These are phyloP conservation scores for Trichomonas tenax DNA, from an alignment of 208 protist genomes.

Conservation along the genomic window DNA sequence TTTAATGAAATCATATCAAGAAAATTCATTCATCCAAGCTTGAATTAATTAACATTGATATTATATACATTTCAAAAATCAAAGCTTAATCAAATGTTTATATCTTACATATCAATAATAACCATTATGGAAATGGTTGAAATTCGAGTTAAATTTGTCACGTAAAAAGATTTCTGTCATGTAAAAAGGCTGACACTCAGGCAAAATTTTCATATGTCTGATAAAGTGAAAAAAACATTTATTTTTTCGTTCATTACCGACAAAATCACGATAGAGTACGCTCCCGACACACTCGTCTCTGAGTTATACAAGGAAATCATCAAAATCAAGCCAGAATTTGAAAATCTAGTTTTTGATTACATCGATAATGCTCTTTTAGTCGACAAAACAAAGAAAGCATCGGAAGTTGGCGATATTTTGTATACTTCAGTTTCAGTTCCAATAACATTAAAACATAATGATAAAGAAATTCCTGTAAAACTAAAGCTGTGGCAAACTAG, in stretches of 20 bases:
- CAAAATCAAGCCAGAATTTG: not conserved
- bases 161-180: too few species aligned
- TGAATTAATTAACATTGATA: too few species aligned
- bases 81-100: too few species aligned
- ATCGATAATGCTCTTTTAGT: not conserved
- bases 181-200: too few species aligned
- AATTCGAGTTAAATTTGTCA: too few species aligned
- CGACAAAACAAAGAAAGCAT: not conserved
- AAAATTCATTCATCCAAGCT: too few species aligned
- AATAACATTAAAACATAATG: not conserved
- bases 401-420: not conserved
- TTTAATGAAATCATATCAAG: too few species aligned
- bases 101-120: too few species aligned
- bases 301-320: not conserved
- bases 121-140: too few species aligned
- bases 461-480: not conserved
- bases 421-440: not conserved
- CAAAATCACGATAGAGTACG: not conserved
- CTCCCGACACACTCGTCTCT: not conserved
- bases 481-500: not conserved
- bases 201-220: not conserved
- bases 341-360: not conserved
- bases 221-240: not conserved
- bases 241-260: not conserved
- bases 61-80: too few species aligned